Evolutionary conservation across 2,329 filamentous ascomycete genomes (phyloP).

Genomic region (Shiraia bambusicola): DNA sequence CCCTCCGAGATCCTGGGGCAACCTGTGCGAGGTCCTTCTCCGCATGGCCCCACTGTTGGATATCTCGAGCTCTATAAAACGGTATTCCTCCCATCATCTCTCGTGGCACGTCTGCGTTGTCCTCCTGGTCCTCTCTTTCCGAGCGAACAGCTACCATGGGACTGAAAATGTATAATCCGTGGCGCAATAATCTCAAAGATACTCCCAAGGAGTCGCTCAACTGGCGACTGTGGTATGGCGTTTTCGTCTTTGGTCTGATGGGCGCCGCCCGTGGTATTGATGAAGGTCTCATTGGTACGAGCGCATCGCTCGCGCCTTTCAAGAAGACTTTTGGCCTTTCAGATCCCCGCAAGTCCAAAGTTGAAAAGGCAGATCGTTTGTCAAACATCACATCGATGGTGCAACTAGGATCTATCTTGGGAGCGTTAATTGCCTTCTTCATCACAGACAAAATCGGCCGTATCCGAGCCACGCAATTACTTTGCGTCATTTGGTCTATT

Average conservation of each 20-base stretch:
- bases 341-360: conserved; percentile 28
- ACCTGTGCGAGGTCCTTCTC: conserved; percentile 2
- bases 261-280: conserved; percentile 78
- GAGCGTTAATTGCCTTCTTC: conserved; percentile 63
- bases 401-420: conserved; percentile 73
- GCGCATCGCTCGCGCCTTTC: conserved; percentile 48
- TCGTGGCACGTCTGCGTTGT: background rate
- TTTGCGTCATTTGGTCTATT: conserved; percentile 45
- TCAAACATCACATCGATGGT: conserved; percentile 80
- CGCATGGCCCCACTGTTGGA: conserved; percentile 7
- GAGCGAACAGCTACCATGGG: background rate
- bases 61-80: conserved; percentile 4
- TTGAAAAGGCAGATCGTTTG: conserved; percentile 38
- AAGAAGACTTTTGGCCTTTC: conserved; percentile 41
- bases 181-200: conserved; percentile 54
- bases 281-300: conserved; percentile 74
- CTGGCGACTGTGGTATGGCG: conserved; percentile 76
- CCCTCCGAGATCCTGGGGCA: too few relatives aligned
- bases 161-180: conserved; percentile 28
- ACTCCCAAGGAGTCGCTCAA: conserved; percentile 73
- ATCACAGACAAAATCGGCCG: conserved; percentile 50
- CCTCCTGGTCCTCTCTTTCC: background rate
- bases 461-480: conserved; percentile 47
- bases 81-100: background rate
- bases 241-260: conserved; percentile 69